Evolutionary conservation across 176 grass and related monocot species (phyloP), one percentile per base, ranked within the genome.

Genomic region (Alloteropsis semialata): DNA sequence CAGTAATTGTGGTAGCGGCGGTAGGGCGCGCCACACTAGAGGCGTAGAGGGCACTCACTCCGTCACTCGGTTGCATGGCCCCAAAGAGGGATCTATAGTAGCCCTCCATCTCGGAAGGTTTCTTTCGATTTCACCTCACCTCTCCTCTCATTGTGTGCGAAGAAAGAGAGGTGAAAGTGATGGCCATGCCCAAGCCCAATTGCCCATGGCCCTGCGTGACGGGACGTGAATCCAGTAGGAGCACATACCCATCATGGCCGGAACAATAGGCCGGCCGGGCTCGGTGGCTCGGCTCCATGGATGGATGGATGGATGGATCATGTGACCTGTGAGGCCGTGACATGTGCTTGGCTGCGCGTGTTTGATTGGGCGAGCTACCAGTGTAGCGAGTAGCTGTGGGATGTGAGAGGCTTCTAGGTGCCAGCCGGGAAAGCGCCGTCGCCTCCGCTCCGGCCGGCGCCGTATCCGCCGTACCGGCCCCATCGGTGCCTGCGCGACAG

Each of bases 11-110:
- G n/a, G 14, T 49, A 9, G 46, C 15, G 46, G 4, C 16, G 17
- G 8, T 16, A 75, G 71, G n/a, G 6, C 28, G 11, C 3, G 65
- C 9, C 65, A 67, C 30, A 39, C 16, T 66, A 28, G 36, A 13
- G 2, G 22, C 1, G 48, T 55, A 50, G 54, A 65, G 10, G 30
- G 75, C 86, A 16, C 80, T 78, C 73, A 53, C 72, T 64, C 45
- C 43, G 2, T 78, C 73, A 53, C 72, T 64, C 45, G 59, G 2
- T 46, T 51, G 80, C 80, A 83, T 69, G 78, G 30, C 53, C 74
- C 79, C 46, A 41, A 49, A 59, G 79, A 87, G 37, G 27, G 84
- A 25, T 6, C 21, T 12, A 24, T 10, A 56, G 8, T 56, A 56
- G 22, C 10, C 22, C 19, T 56, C 10, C 22, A 6, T 56, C 58